Evolutionary conservation across 2,329 filamentous ascomycete genomes (phyloP), one percentile per base, ranked within the genome.

Genomic region (Ramichloridium luteum): DNA sequence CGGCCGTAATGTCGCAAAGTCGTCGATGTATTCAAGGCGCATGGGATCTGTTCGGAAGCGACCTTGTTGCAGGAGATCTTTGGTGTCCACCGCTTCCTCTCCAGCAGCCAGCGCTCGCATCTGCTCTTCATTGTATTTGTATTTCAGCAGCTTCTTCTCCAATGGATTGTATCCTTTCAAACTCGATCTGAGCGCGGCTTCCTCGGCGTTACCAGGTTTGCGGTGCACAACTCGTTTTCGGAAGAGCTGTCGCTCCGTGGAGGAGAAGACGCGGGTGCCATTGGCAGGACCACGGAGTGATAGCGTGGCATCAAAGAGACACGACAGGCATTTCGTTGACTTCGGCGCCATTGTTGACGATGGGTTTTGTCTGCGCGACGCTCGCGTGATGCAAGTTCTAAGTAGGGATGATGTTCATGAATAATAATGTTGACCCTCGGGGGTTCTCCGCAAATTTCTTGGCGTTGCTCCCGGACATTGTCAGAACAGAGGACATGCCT

Each of bases 91-190:
- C 44, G 80, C 74, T 39, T 70, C 62, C 59, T 94, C 86, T 47
- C 79, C 85, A 28, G 80, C 80, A 59, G 80, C 68, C 53, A 96
- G 74, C 35, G 85, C 83, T 34, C 73, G 74, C 46, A 92, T 67
- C 62, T 96, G 88, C 54, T 79, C 74, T 11, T 77, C 68, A 0
- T 83, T 81, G 64, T 93, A 96, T 46, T 70, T 71, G 50, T 72
- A 60, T 36, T 59, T 58, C 36, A 93, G 66, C 13, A 59, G 49
- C 37, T 67, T 65, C 49, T 73, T 70, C 51, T 90, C 77, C 41
- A 75, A 67, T 25, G 67, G 59, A 10, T 73, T 74, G 61, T 85
- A 90, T 10, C 70, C 64, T 13, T 34, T 39, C 5, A 52, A 33
- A 28, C 43, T 42, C 3, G 41, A 28, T 8, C 29, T 31, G 3